Percentiles rank a stretch among this genome's conserved stretches.
These are phyloP conservation scores for Tricharina praecox DNA, from an alignment of 495 filamentous ascomycete species.

Conservation along the genomic window DNA sequence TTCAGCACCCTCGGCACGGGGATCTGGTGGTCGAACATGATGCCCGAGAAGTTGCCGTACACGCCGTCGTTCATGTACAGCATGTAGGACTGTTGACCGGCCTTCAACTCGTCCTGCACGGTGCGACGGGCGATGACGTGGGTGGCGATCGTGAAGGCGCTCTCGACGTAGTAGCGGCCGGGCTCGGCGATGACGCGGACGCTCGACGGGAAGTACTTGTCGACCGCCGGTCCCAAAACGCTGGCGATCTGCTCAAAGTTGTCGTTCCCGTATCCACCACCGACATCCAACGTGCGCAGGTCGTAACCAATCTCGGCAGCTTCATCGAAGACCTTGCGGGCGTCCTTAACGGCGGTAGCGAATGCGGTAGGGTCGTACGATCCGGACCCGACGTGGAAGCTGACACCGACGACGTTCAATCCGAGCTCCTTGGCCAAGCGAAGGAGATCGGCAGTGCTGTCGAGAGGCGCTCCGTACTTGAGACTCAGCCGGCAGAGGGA, in stretches of 20 bases:
- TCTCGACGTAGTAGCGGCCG: slow-evolving; percentile 82
- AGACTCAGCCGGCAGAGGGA: slow-evolving; percentile 85
- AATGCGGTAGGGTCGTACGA: slow-evolving; percentile 81
- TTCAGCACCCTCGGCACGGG: slow-evolving; percentile 68
- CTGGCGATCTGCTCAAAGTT: slow-evolving; percentile 81
- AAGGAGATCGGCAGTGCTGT: slow-evolving; percentile 59
- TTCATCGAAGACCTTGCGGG: slow-evolving; percentile 77
- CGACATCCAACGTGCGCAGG: slow-evolving; percentile 79
- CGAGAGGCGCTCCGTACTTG: slow-evolving; percentile 88
- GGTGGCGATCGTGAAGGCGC: slow-evolving; percentile 83
- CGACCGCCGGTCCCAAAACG: slow-evolving; percentile 61
- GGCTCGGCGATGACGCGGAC: slow-evolving; percentile 90
- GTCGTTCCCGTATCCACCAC: slow-evolving; percentile 76
- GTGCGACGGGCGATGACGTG: slow-evolving; percentile 92
- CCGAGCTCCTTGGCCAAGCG: slow-evolving; percentile 67
- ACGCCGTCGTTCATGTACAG: slow-evolving; percentile 91
- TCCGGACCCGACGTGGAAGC: slow-evolving; percentile 94
- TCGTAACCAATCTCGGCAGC: slow-evolving; percentile 59
- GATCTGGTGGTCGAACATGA: slow-evolving; percentile 97
- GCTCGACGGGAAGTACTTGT: slow-evolving; percentile 64
- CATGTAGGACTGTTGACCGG: slow-evolving; percentile 61
- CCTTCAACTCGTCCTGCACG: slow-evolving; percentile 42
- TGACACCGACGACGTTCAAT: slow-evolving; percentile 90
- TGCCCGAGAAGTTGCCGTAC: slow-evolving; percentile 96
- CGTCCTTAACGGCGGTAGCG: slow-evolving; percentile 74